Conservation (phyloP, 257 asterid genomes). For the Solanum virginianum region DNA sequence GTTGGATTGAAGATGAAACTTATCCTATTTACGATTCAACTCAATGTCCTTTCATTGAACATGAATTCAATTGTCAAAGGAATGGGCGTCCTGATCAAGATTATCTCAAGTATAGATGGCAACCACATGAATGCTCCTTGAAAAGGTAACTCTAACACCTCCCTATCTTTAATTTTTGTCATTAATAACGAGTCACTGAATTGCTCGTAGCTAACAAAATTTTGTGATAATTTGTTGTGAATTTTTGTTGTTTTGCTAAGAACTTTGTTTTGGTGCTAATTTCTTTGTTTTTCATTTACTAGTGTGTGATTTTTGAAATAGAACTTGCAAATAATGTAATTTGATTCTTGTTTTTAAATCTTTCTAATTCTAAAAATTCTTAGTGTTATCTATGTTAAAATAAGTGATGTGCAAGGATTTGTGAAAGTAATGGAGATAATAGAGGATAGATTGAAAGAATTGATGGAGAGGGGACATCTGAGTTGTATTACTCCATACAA, state of each 20-base stretch:
- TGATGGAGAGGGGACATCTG: neutral
- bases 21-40: constrained; percentile 40
- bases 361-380: neutral
- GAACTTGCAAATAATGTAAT: neutral
- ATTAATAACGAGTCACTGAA: neutral
- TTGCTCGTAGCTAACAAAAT: neutral
- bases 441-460: neutral
- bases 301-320: neutral
- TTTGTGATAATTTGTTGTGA: neutral
- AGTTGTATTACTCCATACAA: neutral
- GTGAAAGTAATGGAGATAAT: neutral
- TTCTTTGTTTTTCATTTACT: neutral
- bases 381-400: neutral
- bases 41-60: constrained; percentile 69
- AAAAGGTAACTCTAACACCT: constrained; percentile 23
- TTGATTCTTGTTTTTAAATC: neutral
- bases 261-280: neutral
- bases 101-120: constrained; percentile 65
- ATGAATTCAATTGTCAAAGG: constrained; percentile 50
- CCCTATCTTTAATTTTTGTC: neutral
- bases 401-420: neutral
- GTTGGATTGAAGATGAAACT: constrained; percentile 34
- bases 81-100: constrained; percentile 64
- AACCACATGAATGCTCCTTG: constrained; percentile 46
- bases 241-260: neutral